These are phyloP conservation scores for Eutypella sp. DNA, from an alignment of 2,329 filamentous ascomycete species.

Conservation along the genomic window DNA sequence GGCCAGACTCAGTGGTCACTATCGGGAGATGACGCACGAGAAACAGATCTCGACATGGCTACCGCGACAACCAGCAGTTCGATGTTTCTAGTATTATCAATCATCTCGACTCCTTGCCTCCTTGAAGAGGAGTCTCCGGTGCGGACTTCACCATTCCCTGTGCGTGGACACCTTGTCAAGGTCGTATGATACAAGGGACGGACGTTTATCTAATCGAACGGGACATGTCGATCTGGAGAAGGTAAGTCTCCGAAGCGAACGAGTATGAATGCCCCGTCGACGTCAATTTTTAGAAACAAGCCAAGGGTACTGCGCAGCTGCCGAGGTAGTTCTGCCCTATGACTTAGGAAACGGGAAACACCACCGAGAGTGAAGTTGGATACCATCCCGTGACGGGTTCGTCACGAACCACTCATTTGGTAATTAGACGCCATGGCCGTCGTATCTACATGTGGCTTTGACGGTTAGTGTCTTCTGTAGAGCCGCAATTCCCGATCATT, in stretches of 20 bases:
- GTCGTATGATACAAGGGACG: neutral
- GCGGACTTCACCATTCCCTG: too few relatives aligned
- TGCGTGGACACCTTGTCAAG: neutral
- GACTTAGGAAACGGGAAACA: too few relatives aligned
- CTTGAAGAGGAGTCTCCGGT: too few relatives aligned
- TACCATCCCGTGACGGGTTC: neutral
- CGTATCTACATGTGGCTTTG: neutral
- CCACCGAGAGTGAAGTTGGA: too few relatives aligned
- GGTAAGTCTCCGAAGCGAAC: constrained; percentile 18
- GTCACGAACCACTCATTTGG: neutral
- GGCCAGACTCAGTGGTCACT: neutral
- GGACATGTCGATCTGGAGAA: constrained; percentile 30
- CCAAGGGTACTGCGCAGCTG: constrained; percentile 7
- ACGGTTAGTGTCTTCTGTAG: neutral
- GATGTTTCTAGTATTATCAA: too few relatives aligned
- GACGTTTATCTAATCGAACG: constrained; percentile 6
- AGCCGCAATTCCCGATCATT: neutral
- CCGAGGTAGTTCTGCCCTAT: neutral
- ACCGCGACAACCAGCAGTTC: constrained; percentile 20
- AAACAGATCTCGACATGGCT: too few relatives aligned
- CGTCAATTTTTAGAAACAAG: constrained; percentile 21
- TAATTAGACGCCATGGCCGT: neutral
- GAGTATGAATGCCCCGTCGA: constrained; percentile 18
- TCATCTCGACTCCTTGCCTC: too few relatives aligned
- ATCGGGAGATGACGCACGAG: neutral